These are phyloP conservation scores for Oehlia diaphana DNA, from an alignment of 192 early-diverging fungal species.

Conservation along the genomic window DNA sequence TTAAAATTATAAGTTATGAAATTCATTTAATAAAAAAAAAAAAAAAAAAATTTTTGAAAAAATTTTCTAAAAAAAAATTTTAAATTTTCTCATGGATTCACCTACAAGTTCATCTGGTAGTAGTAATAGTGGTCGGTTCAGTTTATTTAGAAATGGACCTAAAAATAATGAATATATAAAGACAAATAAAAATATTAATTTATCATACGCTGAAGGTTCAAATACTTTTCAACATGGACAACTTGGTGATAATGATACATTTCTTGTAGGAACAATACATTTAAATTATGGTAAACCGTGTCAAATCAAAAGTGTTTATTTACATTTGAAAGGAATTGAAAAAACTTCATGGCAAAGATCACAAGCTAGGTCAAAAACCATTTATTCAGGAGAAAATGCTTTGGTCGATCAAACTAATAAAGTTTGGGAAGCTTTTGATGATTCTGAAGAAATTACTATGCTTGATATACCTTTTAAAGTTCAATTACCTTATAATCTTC, in stretches of 20 bases:
- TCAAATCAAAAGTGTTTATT: conserved; percentile 8
- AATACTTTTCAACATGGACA: conserved; percentile 20
- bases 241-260: conserved; percentile 22
- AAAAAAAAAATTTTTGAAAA: too few species aligned
- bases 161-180: conserved; percentile 3
- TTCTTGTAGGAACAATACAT: conserved; percentile 20
- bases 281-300: conserved; percentile 15
- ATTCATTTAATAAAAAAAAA: neutral
- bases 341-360: conserved; percentile 22
- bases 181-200: conserved; percentile 20
- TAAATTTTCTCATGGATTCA: too few species aligned
- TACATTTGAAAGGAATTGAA: conserved; percentile 19
- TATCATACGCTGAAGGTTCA: neutral
- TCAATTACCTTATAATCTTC: conserved; percentile 25
- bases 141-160: neutral
- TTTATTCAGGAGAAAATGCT: conserved; percentile 18
- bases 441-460: neutral
- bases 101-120: too few species aligned
- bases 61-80: neutral
- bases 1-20: neutral
- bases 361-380: conserved; percentile 21
- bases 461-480: conserved; percentile 28
- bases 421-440: conserved; percentile 25
- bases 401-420: conserved; percentile 18
- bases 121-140: neutral